A percentile compares a stretch with the other conserved stretches of the same genome.
phyloP scores from a whole-genome alignment of 495 filamentous ascomycete species.

The Podospora appendiculata region DNA sequence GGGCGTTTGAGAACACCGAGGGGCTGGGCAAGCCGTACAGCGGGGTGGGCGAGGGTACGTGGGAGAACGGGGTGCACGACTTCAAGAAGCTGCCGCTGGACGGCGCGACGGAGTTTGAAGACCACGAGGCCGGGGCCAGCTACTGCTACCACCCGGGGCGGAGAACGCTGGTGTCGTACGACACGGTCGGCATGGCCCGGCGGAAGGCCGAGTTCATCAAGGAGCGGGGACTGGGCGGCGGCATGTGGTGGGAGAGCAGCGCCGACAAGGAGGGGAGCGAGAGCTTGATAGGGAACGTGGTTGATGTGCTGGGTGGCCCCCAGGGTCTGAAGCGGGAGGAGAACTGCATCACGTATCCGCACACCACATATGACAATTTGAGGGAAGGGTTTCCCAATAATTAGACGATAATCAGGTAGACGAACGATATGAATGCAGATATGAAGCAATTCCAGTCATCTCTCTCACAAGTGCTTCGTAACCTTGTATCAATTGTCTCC shows the following conservation, averaged over 20 bases:
- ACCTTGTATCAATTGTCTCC: no score
- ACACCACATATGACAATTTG: slow-evolving; percentile 77
- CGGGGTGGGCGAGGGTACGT: slow-evolving; percentile 70
- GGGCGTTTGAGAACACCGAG: slow-evolving; percentile 71
- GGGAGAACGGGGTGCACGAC: slow-evolving; percentile 86
- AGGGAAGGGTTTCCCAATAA: slow-evolving; percentile 46
- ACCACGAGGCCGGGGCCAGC: slow-evolving; percentile 51
- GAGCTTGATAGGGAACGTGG: slow-evolving; percentile 65
- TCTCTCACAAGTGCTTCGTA: no score
- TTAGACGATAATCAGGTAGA: slow-evolving; percentile 7
- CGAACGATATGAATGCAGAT: neutral
- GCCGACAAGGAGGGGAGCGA: slow-evolving; percentile 60
- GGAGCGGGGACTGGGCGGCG: slow-evolving; percentile 61
- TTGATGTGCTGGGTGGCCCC: slow-evolving; percentile 48
- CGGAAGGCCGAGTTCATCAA: slow-evolving; percentile 65
- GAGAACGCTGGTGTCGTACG: slow-evolving; percentile 68
- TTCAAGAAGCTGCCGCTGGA: slow-evolving; percentile 60
- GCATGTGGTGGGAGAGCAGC: slow-evolving; percentile 97
- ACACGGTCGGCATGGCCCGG: slow-evolving; percentile 58
- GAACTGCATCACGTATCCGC: slow-evolving; percentile 66
- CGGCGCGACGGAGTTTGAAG: slow-evolving; percentile 43
- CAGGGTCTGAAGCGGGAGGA: slow-evolving; percentile 45
- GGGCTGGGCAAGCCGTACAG: slow-evolving; percentile 61
- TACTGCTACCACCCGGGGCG: slow-evolving; percentile 61
- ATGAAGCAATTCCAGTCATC: neutral